These are phyloP conservation scores for Pythium phragmiticola DNA, from an alignment of 352 stramenopile genomes.

Conservation along the genomic window DNA sequence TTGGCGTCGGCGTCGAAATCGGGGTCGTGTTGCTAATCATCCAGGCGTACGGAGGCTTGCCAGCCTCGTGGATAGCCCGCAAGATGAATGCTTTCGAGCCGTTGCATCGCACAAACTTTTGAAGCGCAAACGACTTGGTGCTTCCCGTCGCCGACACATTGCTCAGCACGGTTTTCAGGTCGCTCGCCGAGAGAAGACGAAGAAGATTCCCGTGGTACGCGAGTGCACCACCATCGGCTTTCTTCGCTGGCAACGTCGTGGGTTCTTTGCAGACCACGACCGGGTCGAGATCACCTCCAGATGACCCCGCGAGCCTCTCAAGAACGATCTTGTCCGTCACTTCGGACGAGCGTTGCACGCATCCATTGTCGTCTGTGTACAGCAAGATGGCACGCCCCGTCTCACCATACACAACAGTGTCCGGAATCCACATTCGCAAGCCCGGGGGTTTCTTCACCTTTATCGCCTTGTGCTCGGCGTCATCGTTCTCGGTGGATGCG, in stretches of 20 bases:
- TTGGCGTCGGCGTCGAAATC: constrained; percentile 38
- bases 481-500: not conserved
- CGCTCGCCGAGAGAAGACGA: constrained; percentile 53
- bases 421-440: constrained; percentile 70
- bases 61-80: constrained; percentile 56
- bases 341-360: constrained; percentile 56
- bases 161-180: constrained; percentile 70
- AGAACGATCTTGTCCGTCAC: constrained; percentile 75
- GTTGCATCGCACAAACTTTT: constrained; percentile 71
- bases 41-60: constrained; percentile 65
- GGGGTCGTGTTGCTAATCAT: constrained; percentile 76
- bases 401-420: constrained; percentile 82
- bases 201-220: constrained; percentile 60
- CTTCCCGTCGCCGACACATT: constrained; percentile 51
- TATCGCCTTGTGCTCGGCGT: not conserved
- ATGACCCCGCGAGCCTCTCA: constrained; percentile 45
- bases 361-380: constrained; percentile 67
- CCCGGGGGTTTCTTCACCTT: constrained; percentile 22
- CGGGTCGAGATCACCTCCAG: constrained; percentile 35
- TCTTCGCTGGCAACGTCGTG: constrained; percentile 28
- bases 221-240: constrained; percentile 22
- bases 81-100: constrained; percentile 74
- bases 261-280: constrained; percentile 78
- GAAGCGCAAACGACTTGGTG: constrained; percentile 64
- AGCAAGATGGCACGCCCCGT: constrained; percentile 68